Base-by-base conservation (phyloP, 495 filamentous ascomycete genomes). In the Peziza echinospora region DNA sequence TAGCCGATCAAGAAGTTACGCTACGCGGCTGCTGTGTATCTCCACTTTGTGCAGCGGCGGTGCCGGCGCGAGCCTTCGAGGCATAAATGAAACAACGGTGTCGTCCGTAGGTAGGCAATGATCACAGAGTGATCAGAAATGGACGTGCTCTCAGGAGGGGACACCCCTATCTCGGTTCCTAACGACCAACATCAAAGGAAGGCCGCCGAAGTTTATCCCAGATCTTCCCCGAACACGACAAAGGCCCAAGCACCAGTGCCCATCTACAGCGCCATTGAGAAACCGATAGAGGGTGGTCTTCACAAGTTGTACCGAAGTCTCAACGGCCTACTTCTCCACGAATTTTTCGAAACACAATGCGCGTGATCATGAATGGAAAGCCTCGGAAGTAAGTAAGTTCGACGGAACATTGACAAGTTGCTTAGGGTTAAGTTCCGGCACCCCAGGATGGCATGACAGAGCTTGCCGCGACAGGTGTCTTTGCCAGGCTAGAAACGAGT, bases 351-450 rank as follows among this genome's bases (percentile, higher is more conserved):
- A 34, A 28, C 26, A 23, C 23, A 37, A 52, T 47, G 42, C 46
- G 34, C 21, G 40, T 49, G 43, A 45, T 39, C 52, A 43, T 1
- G 21, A 21, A 44, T 49, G 50, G 55, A 49, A 58, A 58, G 48
- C 46, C 28, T 30, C 34, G 41, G 25, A 47, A 41, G 44, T 39
- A 50, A 46, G 48, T 51, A 40, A 13, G 13, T 42, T 53, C 56
- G 55, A 52, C 49, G 56, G 50, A 43, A 50, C 56, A 58, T 47
- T 41, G 44, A 55, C 46, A 21, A 48, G 23, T 47, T 30, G 47
- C 56, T 59, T 59, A 59, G 56, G 56, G 56, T 59, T 58, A 58
- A 53, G 56, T 58, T 54, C 55, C 55, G 51, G 49, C 45, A 51
- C 40, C 43, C 11, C 24, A 47, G 56, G 51, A 24, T 44, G 54